Percentiles rank a stretch among this genome's conserved stretches.
Evolutionary conservation across 305 asterid species (phyloP).

Genomic region (Fraxinus greggii): DNA sequence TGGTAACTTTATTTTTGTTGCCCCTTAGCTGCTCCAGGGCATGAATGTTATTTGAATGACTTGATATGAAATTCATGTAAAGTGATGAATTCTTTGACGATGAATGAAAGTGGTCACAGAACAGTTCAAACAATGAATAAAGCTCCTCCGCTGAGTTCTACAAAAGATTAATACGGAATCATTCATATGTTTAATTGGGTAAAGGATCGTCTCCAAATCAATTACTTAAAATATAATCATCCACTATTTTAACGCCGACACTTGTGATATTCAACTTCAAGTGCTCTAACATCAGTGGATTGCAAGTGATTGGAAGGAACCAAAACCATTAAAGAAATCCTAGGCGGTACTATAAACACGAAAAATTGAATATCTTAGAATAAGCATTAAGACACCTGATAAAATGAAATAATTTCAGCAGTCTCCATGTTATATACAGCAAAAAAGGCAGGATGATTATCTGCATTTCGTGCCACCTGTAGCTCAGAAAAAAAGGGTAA

Average conservation of each 20-base stretch:
- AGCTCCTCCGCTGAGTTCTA: constrained; percentile 92
- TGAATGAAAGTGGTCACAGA: constrained; percentile 79
- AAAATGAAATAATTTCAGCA: constrained; percentile 77
- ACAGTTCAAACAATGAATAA: constrained; percentile 69
- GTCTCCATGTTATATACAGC: constrained; percentile 98
- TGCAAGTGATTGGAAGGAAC: background rate
- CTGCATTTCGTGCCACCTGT: constrained; percentile 81
- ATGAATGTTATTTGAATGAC: constrained; percentile 79
- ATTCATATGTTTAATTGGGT: background rate
- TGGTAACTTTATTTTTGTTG: constrained; percentile 68
- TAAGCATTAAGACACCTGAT: constrained; percentile 56
- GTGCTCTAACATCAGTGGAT: background rate
- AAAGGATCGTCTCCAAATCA: background rate
- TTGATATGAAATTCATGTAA: constrained; percentile 68
- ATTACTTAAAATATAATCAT: background rate
- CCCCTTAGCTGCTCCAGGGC: constrained; percentile 74
- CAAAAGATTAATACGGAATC: constrained; percentile 21
- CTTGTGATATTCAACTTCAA: constrained; percentile 3
- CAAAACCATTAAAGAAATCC: background rate
- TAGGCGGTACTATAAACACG: background rate
- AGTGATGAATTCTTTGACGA: constrained; percentile 60
- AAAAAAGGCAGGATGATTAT: constrained; percentile 88
- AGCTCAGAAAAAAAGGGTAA: constrained; percentile 26
- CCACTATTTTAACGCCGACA: background rate
- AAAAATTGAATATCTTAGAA: background rate